Evolutionary conservation across 805 yeast genomes (phyloP), one percentile per base, ranked within the genome.

Genomic region (Metschnikowia dekortorum): DNA sequence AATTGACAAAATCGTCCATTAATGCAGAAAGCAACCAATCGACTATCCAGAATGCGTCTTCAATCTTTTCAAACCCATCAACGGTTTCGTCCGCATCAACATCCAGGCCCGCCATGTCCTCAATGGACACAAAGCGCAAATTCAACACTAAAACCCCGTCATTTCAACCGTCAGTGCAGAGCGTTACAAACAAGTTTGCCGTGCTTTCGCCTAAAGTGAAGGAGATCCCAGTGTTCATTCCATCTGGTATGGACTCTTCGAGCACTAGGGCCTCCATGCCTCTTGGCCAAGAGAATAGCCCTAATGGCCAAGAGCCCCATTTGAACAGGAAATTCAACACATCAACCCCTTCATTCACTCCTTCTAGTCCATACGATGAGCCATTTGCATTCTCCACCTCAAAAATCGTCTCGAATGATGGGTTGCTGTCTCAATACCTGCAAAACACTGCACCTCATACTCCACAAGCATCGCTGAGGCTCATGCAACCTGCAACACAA

Each of bases 201-300:
- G 62, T 64, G n/a, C 61, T 75, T 53, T 78, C 83, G 11, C 83
- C 84, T 2, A 74, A 74, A 46, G 54, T 79, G 37, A 71, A 71
- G 49, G 76, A 71, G 16, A 70, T 77, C 14, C 80, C 82, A 1
- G 61, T 75, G 1, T 80, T 80, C 58, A 73, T 78, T 5, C 84
- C 83, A 8, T 60, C 71, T n/a, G 66, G 67, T 48, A 49, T 49
- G 50, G 57, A 47, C 13, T 22, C 59, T 33, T 47, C 53, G 1
- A 44, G 43, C 28, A 36, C 48, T n/a, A 45, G 39, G 16, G n/a
- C 48, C 5, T 18, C 50, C n/a, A 53, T 36, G 18, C 44, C 48
- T 8, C 36, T 33, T 29, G 47, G 34, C 14, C 18, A 33, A 38
- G 55, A 52, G 37, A 35, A 47, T 60, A 61, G 55, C 32, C 28